Evolutionary conservation across 805 yeast species (phyloP).

Genomic region (Zygosaccharomyces lentus): DNA sequence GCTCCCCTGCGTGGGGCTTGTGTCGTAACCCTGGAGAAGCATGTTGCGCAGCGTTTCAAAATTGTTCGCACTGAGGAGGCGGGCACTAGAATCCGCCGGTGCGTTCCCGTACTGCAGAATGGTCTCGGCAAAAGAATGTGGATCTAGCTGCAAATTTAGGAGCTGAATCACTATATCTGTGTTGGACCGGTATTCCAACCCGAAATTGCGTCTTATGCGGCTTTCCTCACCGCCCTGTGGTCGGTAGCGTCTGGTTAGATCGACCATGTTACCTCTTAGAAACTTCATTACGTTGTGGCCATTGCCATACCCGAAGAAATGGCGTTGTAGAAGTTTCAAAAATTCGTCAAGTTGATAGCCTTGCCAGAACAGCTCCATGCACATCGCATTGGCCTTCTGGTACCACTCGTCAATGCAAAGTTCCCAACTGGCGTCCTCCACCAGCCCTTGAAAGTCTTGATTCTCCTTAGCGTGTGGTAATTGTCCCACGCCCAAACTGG

Average conservation of each 20-base stretch:
- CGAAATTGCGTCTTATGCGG: constrained; percentile 35
- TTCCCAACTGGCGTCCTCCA: constrained; percentile 44
- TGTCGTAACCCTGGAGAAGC: constrained; percentile 39
- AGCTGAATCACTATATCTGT: constrained; percentile 27
- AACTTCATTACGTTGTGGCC: constrained; percentile 27
- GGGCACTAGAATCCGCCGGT: constrained; percentile 10
- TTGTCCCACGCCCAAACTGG: constrained; percentile 26
- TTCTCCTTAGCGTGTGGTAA: constrained; percentile 32
- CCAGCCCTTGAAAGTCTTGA: constrained; percentile 12
- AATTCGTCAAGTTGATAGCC: constrained; percentile 54
- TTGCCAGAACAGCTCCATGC: constrained; percentile 52
- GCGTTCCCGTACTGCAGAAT: constrained; percentile 32
- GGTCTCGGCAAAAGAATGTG: constrained; percentile 24
- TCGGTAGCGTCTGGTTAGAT: constrained; percentile 29
- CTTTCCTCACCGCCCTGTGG: constrained; percentile 12
- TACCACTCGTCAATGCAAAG: constrained; percentile 59
- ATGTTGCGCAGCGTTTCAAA: constrained; percentile 43
- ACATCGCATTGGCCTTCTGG: constrained; percentile 57
- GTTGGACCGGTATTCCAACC: constrained; percentile 11
- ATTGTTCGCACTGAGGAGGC: constrained; percentile 43
- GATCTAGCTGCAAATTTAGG: constrained; percentile 40
- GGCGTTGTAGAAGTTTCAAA: constrained; percentile 48
- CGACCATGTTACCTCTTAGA: constrained; percentile 25
- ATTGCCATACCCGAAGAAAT: constrained; percentile 43
- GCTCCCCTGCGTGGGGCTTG: constrained; percentile 10